phyloP scores from a whole-genome alignment of 2,329 filamentous ascomycete genomes.

The Penicillium sp. region DNA sequence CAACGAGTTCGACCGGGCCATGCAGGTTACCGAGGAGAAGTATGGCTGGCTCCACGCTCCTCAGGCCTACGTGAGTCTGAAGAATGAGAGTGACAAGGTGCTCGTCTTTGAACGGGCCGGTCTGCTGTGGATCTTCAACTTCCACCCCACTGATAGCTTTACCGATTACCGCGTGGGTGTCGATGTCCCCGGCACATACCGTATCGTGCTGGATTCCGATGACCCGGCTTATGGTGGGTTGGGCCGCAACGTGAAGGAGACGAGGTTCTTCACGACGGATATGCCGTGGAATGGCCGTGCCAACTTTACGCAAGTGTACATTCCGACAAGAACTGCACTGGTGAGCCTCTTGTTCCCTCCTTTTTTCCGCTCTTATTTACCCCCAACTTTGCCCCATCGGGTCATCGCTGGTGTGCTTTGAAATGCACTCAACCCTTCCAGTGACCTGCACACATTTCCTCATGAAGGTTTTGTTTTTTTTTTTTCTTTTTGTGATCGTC shows the following conservation, averaged over 20 bases:
- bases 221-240: slow-evolving; percentile 71
- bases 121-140: slow-evolving; percentile 92
- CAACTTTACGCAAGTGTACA: slow-evolving; percentile 90
- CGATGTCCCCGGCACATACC: slow-evolving; percentile 77
- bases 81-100: slow-evolving; percentile 90
- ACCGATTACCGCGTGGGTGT: slow-evolving; percentile 89
- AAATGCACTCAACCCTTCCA: no score
- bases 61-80: slow-evolving; percentile 88
- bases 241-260: slow-evolving; percentile 68
- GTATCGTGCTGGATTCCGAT: slow-evolving; percentile 78
- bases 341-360: slow-evolving; percentile 46
- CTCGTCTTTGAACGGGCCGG: slow-evolving; percentile 92
- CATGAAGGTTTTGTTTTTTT: no score
- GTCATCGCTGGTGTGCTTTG: no score
- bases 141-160: slow-evolving; percentile 78
- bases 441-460: not conserved
- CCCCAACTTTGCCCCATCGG: no score
- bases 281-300: slow-evolving; percentile 82
- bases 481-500: not conserved
- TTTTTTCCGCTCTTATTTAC: no score
- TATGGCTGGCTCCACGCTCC: slow-evolving; percentile 83
- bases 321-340: slow-evolving; percentile 75
- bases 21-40: slow-evolving; percentile 82
- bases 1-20: slow-evolving; percentile 86
- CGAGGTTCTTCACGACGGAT: slow-evolving; percentile 85